Percentiles rank a stretch among this genome's conserved stretches.
Evolutionary conservation across 2,329 filamentous ascomycete species (phyloP).

Genomic region (Hypoxylon sp.): DNA sequence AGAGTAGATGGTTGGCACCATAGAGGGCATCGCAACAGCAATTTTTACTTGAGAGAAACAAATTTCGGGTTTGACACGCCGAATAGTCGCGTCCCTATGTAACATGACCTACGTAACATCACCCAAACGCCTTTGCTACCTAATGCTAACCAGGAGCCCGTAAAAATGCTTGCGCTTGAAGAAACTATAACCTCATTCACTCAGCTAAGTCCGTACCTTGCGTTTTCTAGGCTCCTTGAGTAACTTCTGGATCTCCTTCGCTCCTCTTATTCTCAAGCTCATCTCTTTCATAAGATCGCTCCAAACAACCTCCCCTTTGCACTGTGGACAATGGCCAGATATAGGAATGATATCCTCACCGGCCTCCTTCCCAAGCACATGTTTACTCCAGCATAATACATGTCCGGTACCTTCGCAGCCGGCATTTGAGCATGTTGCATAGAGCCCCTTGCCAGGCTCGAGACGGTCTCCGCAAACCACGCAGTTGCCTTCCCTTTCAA

Average conservation of each 20-base stretch:
- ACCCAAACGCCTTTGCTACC: constrained; percentile 33
- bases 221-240: constrained; percentile 65
- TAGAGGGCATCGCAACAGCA: not conserved
- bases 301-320: constrained; percentile 75
- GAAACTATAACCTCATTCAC: constrained; percentile 6
- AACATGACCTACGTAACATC: not conserved
- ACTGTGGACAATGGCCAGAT: constrained; percentile 78
- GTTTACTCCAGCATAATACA: constrained; percentile 69
- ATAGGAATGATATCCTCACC: constrained; percentile 71
- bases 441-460: constrained; percentile 63
- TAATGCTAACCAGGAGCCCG: not conserved
- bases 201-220: constrained; percentile 41
- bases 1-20: not conserved
- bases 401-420: constrained; percentile 71
- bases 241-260: constrained; percentile 77
- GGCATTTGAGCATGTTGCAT: constrained; percentile 68
- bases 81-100: not conserved
- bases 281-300: constrained; percentile 84
- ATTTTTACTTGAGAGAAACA: no score
- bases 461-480: constrained; percentile 65
- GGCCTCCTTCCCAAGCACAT: constrained; percentile 59
- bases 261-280: constrained; percentile 77
- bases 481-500: constrained; percentile 69
- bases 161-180: not conserved
- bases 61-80: no score